Evolutionary conservation across 2,329 filamentous ascomycete genomes (phyloP).

Genomic region (Exophiala bonariae): DNA sequence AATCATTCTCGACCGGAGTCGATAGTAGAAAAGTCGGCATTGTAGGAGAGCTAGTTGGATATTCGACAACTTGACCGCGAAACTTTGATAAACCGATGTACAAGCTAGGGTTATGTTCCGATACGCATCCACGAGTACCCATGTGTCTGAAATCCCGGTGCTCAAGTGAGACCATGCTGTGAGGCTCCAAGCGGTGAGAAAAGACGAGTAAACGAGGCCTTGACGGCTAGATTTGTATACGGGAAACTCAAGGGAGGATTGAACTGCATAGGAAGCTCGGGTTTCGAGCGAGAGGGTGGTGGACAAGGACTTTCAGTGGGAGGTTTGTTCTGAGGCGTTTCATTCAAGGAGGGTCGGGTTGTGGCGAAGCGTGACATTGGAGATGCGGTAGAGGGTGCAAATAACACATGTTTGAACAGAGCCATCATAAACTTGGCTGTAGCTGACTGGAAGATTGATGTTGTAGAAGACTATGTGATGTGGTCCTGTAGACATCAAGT

Average conservation of each 20-base stretch:
- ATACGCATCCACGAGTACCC: slow-evolving; percentile 60
- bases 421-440: too few species aligned
- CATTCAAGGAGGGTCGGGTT: too few species aligned
- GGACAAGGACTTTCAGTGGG: slow-evolving; percentile 28
- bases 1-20: slow-evolving; percentile 32
- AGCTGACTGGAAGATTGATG: too few species aligned
- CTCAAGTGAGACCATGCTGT: slow-evolving; percentile 51
- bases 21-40: slow-evolving; percentile 31
- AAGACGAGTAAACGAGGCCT: slow-evolving; percentile 32
- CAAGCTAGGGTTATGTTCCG: slow-evolving; percentile 98
- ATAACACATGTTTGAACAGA: too few species aligned
- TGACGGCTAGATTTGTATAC: slow-evolving; percentile 63
- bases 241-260: slow-evolving; percentile 81
- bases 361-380: too few species aligned
- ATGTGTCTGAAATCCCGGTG: slow-evolving; percentile 31
- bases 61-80: slow-evolving; percentile 72
- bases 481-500: too few species aligned
- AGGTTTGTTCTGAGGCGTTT: slow-evolving; percentile 12
- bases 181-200: slow-evolving; percentile 65
- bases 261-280: slow-evolving; percentile 57
- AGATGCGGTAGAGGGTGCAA: too few species aligned
- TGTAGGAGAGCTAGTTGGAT: slow-evolving; percentile 63
- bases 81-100: slow-evolving; percentile 69
- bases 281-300: slow-evolving; percentile 38
- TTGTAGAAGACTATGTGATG: too few species aligned